A percentile compares a stretch with the other conserved stretches of the same genome.
Conservation (phyloP, 2,329 filamentous ascomycete species). For the Nemania sp. region DNA sequence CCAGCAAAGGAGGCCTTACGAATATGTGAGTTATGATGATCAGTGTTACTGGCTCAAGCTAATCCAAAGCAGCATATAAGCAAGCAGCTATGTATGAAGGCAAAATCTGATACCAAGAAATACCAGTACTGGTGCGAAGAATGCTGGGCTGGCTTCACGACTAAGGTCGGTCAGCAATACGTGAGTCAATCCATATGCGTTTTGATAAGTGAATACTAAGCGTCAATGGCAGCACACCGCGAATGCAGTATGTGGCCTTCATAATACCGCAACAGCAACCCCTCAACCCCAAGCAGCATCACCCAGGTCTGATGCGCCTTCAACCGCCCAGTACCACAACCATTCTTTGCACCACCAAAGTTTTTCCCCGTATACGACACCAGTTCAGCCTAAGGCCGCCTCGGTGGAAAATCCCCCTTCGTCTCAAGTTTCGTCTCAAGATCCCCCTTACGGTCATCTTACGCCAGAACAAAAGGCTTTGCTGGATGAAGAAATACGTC, state of each 20-base stretch:
- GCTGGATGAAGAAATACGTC: slow-evolving; percentile 46
- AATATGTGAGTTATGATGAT: slow-evolving; percentile 38
- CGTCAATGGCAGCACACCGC: slow-evolving; percentile 43
- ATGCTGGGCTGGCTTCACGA: slow-evolving; percentile 53
- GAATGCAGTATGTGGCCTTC: slow-evolving; percentile 53
- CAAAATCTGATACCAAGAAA: slow-evolving; percentile 30
- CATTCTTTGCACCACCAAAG: slow-evolving; percentile 6
- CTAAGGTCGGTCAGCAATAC: slow-evolving; percentile 48
- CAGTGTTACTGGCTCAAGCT: not conserved
- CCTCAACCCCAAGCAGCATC: slow-evolving; percentile 22
- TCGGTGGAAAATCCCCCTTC: slow-evolving; percentile 8
- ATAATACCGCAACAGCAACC: slow-evolving; percentile 36
- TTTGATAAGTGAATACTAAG: slow-evolving; percentile 23
- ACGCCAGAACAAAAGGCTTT: slow-evolving; percentile 36
- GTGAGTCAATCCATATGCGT: slow-evolving; percentile 35
- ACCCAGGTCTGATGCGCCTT: slow-evolving; percentile 18
- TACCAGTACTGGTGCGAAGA: slow-evolving; percentile 49
- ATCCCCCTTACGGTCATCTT: slow-evolving; percentile 53
- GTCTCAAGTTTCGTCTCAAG: slow-evolving; percentile 29
- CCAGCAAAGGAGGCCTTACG: slow-evolving; percentile 30
- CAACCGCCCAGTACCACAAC: slow-evolving; percentile 22
- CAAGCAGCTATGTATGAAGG: slow-evolving; percentile 42
- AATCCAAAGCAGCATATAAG: slow-evolving; percentile 43
- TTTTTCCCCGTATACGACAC: slow-evolving; percentile 13
- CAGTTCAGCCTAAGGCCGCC: slow-evolving; percentile 5